These are phyloP conservation scores for Rhexocercosporidium sp. DNA, from an alignment of 2,329 filamentous ascomycete genomes.

Conservation along the genomic window DNA sequence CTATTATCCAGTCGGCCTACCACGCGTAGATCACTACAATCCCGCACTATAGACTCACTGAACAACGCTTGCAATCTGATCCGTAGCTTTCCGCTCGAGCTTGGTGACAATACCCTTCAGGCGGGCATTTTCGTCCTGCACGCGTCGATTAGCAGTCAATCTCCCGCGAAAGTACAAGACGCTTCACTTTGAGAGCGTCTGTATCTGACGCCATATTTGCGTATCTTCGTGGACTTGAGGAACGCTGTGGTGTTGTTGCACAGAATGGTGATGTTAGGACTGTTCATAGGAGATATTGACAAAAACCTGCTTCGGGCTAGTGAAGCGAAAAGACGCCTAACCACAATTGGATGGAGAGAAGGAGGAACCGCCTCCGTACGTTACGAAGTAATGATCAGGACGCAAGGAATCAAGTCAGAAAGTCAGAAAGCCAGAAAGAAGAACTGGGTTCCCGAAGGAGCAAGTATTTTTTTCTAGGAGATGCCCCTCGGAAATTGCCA, in stretches of 20 bases:
- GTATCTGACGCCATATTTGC: background rate
- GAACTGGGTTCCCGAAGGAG: too few relatives aligned
- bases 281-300: background rate
- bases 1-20: too few relatives aligned
- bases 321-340: background rate
- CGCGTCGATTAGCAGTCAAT: background rate
- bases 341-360: background rate
- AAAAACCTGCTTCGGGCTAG: background rate
- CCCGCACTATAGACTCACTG: too few relatives aligned
- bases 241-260: background rate
- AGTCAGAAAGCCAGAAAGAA: too few relatives aligned
- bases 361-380: too few relatives aligned
- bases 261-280: background rate
- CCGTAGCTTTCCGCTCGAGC: background rate
- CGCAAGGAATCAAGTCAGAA: too few relatives aligned
- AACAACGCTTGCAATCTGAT: background rate
- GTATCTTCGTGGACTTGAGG: too few relatives aligned
- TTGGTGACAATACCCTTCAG: background rate
- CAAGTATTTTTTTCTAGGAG: too few relatives aligned
- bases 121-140: background rate
- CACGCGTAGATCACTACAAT: too few relatives aligned
- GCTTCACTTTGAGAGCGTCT: background rate
- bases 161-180: background rate
- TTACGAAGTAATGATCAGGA: too few relatives aligned
- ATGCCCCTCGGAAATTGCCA: too few relatives aligned